phyloP scores from a whole-genome alignment of 352 stramenopile genomes.

The Globisporangium nunn region DNA sequence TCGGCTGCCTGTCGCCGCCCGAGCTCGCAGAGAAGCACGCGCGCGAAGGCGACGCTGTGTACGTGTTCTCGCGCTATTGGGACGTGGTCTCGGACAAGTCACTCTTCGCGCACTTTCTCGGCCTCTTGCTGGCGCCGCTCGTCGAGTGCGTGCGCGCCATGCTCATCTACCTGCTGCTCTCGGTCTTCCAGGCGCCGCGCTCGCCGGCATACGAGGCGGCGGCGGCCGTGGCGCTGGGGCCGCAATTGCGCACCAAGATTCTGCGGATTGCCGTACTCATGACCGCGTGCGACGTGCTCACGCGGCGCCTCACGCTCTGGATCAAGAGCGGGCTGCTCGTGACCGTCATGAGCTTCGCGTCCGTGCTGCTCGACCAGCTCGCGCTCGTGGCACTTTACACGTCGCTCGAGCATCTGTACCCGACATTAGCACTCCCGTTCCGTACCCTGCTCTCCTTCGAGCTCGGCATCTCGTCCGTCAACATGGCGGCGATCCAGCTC shows the following conservation, averaged over 20 bases:
- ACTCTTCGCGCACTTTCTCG: slow-evolving; percentile 56
- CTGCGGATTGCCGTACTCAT: slow-evolving; percentile 40
- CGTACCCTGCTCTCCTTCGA: slow-evolving; percentile 46
- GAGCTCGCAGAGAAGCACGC: slow-evolving; percentile 24
- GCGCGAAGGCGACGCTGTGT: slow-evolving; percentile 32
- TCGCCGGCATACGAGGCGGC: neutral
- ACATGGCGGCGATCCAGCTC: slow-evolving; percentile 41
- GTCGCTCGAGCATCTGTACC: slow-evolving; percentile 48
- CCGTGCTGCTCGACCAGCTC: slow-evolving; percentile 61
- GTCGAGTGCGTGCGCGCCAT: slow-evolving; percentile 57
- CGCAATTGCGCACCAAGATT: slow-evolving; percentile 32
- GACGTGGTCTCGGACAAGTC: slow-evolving; percentile 75
- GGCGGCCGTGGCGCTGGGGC: neutral
- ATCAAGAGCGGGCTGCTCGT: slow-evolving; percentile 75
- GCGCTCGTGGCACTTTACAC: slow-evolving; percentile 49
- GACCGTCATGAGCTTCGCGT: slow-evolving; percentile 60
- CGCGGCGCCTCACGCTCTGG: slow-evolving; percentile 49
- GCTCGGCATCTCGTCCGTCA: slow-evolving; percentile 42
- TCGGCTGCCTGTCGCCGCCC: slow-evolving; percentile 53
- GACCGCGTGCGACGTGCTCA: slow-evolving; percentile 47
- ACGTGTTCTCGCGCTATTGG: slow-evolving; percentile 83
- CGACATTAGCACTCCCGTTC: slow-evolving; percentile 29
- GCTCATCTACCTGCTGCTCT: slow-evolving; percentile 53
- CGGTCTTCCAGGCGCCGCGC: slow-evolving; percentile 35
- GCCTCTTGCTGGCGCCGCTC: slow-evolving; percentile 50